phyloP scores from a whole-genome alignment of 805 yeast species.

The Wickerhamiella qilinensis region DNA sequence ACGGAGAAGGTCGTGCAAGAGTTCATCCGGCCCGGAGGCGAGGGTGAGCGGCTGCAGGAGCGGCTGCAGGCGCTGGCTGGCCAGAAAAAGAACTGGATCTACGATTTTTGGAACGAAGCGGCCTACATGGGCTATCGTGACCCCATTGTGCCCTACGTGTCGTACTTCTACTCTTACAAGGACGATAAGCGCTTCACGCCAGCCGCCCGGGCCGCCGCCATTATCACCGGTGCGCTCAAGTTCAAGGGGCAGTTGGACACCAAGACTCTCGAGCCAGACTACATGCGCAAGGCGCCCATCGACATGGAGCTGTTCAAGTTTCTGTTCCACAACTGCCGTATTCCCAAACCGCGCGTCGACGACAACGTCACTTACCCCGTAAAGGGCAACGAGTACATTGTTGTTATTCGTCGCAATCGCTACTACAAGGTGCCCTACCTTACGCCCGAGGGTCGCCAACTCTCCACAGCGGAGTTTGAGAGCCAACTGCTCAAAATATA shows the following conservation, averaged over 20 bases:
- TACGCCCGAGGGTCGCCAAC: constrained; percentile 21
- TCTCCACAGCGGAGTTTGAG: constrained; percentile 26
- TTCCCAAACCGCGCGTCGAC: constrained; percentile 45
- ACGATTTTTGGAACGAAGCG: constrained; percentile 84
- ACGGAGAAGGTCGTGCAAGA: constrained; percentile 45
- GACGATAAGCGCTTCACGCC: constrained; percentile 31
- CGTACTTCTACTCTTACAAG: constrained; percentile 76
- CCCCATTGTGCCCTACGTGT: constrained; percentile 88
- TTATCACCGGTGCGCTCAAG: constrained; percentile 48
- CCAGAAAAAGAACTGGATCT: constrained; percentile 67
- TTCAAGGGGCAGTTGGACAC: constrained; percentile 52
- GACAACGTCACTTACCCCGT: constrained; percentile 34
- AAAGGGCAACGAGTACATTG: constrained; percentile 44
- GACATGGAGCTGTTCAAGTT: constrained; percentile 87
- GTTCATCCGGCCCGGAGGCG: constrained; percentile 45
- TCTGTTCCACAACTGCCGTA: constrained; percentile 81
- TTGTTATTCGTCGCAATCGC: constrained; percentile 59
- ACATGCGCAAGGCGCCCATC: constrained; percentile 59
- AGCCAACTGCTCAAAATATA: constrained; percentile 44
- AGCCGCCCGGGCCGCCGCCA: constrained; percentile 51
- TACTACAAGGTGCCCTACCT: constrained; percentile 50
- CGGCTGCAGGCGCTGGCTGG: constrained; percentile 37
- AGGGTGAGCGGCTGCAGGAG: constrained; percentile 51
- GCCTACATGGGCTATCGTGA: constrained; percentile 84
- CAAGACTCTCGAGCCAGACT: constrained; percentile 68